A percentile compares a stretch with the other conserved stretches of the same genome.
phyloP scores from a whole-genome alignment of 2,329 filamentous ascomycete genomes.

The Hymenoscyphus infarciens region DNA sequence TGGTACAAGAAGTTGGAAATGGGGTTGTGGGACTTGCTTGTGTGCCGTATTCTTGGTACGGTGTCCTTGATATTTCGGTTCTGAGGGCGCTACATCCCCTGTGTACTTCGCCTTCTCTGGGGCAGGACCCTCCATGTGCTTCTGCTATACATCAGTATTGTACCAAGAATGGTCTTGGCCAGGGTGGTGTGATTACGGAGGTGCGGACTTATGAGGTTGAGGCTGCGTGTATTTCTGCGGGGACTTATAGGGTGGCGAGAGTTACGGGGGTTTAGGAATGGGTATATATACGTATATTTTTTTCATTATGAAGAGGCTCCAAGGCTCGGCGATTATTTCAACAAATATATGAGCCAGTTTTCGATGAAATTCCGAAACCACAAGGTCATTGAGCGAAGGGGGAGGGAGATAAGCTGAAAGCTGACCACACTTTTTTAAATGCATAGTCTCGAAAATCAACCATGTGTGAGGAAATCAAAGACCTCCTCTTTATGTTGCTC shows the following conservation, averaged over 20 bases:
- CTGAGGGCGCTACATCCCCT: background rate
- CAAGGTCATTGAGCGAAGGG: too few relatives aligned
- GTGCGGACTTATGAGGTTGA: background rate
- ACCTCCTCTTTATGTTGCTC: too few relatives aligned
- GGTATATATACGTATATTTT: too few relatives aligned
- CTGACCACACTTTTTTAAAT: too few relatives aligned
- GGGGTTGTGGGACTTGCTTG: background rate
- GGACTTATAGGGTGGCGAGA: background rate
- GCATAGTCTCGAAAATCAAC: too few relatives aligned
- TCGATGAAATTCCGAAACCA: too few relatives aligned
- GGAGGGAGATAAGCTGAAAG: too few relatives aligned
- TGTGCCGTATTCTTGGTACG: background rate
- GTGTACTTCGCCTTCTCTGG: background rate
- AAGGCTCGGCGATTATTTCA: too few relatives aligned
- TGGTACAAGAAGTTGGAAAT: background rate
- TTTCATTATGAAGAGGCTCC: too few relatives aligned
- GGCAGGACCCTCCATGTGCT: background rate
- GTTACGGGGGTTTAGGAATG: background rate
- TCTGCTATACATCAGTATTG: slow-evolving; percentile 2
- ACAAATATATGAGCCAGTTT: too few relatives aligned
- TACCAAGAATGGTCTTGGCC: background rate
- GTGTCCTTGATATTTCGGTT: background rate
- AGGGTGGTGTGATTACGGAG: background rate
- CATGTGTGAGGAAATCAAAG: too few relatives aligned
- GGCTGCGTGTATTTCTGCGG: background rate